Evolutionary conservation across 768 basidiomycete species (phyloP).

Genomic region (Gloeostereum incarnatum): DNA sequence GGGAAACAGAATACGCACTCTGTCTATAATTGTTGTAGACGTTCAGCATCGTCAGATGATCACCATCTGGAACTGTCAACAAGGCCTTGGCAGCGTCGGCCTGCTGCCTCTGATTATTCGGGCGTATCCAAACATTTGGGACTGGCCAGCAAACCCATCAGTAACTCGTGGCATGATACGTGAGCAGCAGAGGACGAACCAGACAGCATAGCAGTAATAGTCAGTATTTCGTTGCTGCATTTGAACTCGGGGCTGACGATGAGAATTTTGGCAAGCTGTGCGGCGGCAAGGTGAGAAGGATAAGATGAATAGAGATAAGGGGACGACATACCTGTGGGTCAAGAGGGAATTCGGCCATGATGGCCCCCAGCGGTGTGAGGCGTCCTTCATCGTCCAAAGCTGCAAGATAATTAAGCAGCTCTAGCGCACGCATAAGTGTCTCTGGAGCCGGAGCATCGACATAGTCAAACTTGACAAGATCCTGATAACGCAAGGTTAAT

Average conservation of each 20-base stretch:
- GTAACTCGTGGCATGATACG: conserved; percentile 1
- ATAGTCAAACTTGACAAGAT: conserved; percentile 82
- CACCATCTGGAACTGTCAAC: conserved; percentile 89
- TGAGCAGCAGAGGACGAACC: conserved; percentile 32
- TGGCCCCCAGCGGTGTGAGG: conserved; percentile 73
- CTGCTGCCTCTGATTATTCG: conserved; percentile 78
- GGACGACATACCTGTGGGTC: conserved; percentile 75
- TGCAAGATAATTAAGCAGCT: conserved; percentile 84
- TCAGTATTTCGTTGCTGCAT: conserved; percentile 93
- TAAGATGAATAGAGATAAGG: not conserved
- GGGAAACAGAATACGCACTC: conserved; percentile 37
- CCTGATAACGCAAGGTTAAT: conserved; percentile 31
- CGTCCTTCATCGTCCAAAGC: conserved; percentile 94
- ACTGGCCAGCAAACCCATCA: conserved; percentile 30
- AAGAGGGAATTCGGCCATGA: conserved; percentile 99
- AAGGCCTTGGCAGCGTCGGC: conserved; percentile 89
- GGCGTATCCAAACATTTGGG: conserved; percentile 92
- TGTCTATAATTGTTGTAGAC: conserved; percentile 89
- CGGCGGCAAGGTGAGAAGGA: not conserved
- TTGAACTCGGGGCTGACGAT: conserved; percentile 92
- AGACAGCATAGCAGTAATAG: conserved; percentile 94
- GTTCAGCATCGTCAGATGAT: conserved; percentile 90
- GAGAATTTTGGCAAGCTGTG: conserved; percentile 83
- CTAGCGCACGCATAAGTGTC: conserved; percentile 94
- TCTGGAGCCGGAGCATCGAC: conserved; percentile 93